Base-by-base conservation (phyloP, 148 eudicot genomes). In the Silene uniflora region DNA sequence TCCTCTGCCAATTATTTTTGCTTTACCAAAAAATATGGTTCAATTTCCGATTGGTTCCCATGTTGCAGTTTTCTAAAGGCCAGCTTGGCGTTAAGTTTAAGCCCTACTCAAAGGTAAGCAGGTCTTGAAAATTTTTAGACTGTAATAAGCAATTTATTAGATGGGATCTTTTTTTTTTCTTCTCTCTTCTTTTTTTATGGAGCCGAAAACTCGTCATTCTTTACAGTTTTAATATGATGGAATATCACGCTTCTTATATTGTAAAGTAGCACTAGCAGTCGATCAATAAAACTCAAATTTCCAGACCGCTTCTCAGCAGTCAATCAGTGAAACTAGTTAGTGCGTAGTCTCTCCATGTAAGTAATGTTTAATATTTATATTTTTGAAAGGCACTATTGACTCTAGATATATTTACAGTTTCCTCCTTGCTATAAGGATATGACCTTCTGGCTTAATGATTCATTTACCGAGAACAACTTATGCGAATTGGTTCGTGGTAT, bases 391-490 rank as follows among this genome's bases (percentile, higher is more conserved):
- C 70, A 8, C 13, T 25, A 27, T 46, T 49, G 14, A 52, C 56
- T 52, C 17, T 66, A 6, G 44, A 21, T 14, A 73, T 47, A 22
- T 79, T 54, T 86, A 86, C 90, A 95, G 97, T 95, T 62, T 81
- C 97, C 98, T 77, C 93, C 97, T 62, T 95, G 98, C 82, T 95
- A 84, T 82, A 95, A 95, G 85, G 97, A 95, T 82, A 79, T 95
- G 90, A 95, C 96, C 83, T 92, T 95, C 84, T 92, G 98, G 98
- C 87, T 92, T 60, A 88, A 82, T 76, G 97, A 92, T 76, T 78
- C 92, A 46, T 95, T 92, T 75, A 92, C 96, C 8, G 98, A 95
- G 83, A 95, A 95, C 87, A 92, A 92, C 81, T 87, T 92, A 19
- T 95, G 98, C 67, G 98, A 95, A 85, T 86, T 95, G 74, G 97